A percentile compares a stretch with the other conserved stretches of the same genome.
These are phyloP conservation scores for Ricinus communis DNA, from an alignment of 345 rosid genomes.

Conservation along the genomic window DNA sequence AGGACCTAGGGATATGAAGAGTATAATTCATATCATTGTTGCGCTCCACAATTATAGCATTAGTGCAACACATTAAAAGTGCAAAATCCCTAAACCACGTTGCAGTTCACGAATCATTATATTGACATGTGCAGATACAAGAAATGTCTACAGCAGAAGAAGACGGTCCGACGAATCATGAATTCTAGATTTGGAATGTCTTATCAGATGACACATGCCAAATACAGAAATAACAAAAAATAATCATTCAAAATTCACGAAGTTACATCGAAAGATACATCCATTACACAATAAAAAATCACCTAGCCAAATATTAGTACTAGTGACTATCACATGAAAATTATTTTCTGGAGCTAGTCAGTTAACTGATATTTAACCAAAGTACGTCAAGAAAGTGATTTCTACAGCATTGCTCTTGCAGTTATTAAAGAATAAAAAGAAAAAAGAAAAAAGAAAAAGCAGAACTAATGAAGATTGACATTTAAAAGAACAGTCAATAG, in stretches of 20 bases:
- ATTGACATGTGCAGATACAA: neutral
- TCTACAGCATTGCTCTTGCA: conserved; percentile 1
- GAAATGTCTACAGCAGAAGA: neutral
- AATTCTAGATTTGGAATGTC: neutral
- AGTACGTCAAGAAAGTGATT: conserved; percentile 3
- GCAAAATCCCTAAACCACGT: neutral
- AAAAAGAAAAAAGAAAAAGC: neutral
- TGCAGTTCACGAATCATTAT: neutral
- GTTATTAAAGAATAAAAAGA: neutral
- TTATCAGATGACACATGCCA: neutral
- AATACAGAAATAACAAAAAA: neutral
- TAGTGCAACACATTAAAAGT: neutral
- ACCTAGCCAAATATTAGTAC: neutral
- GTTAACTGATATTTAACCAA: neutral
- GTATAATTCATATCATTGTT: neutral
- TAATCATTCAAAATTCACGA: neutral
- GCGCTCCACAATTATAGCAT: neutral
- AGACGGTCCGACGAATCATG: neutral
- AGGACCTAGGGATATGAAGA: no score
- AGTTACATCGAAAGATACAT: neutral
- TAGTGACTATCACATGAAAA: neutral
- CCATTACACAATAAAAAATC: neutral
- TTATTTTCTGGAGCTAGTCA: neutral
- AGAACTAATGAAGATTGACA: conserved; percentile 2
- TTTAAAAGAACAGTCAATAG: conserved; percentile 1